phyloP scores from a whole-genome alignment of 2,329 filamentous ascomycete genomes.

The Botrytis cinerea region DNA sequence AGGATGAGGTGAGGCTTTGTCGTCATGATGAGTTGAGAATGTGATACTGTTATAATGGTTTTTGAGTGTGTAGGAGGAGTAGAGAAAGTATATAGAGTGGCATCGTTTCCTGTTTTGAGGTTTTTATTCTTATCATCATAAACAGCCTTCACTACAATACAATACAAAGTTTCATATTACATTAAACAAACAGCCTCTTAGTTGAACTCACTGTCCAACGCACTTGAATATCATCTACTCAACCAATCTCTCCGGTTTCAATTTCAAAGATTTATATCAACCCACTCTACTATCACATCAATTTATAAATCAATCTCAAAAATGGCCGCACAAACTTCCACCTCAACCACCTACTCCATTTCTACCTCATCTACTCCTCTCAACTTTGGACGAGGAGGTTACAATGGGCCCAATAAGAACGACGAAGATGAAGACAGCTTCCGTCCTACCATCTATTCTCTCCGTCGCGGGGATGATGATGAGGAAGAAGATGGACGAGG shows the following conservation, averaged over 20 bases:
- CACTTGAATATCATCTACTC: not conserved
- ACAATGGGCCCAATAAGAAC: constrained; percentile 31
- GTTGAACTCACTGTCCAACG: not conserved
- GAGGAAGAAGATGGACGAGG: constrained; percentile 41
- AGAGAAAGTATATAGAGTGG: constrained; percentile 14
- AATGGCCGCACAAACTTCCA: constrained; percentile 33
- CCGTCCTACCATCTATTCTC: constrained; percentile 5
- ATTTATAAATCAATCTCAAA: constrained; percentile 7
- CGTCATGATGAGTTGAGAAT: constrained; percentile 19
- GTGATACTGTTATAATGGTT: not conserved
- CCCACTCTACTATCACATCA: not conserved
- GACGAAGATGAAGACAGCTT: constrained; percentile 27
- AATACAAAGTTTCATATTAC: constrained; percentile 1
- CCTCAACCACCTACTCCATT: constrained; percentile 6
- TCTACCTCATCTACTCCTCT: constrained; percentile 23
- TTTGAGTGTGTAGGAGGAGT: not conserved
- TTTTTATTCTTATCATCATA: constrained; percentile 8
- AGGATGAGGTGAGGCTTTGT: constrained; percentile 25
- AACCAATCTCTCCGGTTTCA: not conserved
- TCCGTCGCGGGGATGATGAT: constrained; percentile 35
- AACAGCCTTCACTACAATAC: constrained; percentile 1
- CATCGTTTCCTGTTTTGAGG: constrained; percentile 1
- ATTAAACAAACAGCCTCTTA: not conserved
- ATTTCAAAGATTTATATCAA: not conserved
- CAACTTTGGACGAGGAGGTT: constrained; percentile 36